Conservation (phyloP, 176 grass and related monocot species). For the Oryza glumipatula region DNA sequence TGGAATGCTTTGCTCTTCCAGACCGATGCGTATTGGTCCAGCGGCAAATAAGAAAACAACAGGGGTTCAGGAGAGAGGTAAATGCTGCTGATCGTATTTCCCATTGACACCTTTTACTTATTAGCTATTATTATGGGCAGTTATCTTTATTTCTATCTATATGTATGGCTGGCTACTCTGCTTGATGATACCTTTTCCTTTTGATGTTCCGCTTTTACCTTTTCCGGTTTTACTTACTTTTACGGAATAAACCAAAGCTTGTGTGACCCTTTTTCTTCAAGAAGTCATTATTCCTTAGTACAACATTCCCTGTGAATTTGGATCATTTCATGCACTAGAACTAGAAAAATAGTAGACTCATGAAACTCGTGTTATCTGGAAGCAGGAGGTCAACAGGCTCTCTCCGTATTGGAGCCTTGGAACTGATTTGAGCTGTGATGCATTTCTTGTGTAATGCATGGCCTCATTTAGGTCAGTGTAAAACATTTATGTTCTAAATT, state of each 20-base stretch:
- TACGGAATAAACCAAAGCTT: constrained; percentile 50
- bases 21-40: constrained; percentile 89
- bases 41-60: constrained; percentile 81
- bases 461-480: constrained; percentile 86
- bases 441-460: constrained; percentile 79
- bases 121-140: neutral
- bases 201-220: constrained; percentile 9
- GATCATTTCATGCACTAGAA: constrained; percentile 65
- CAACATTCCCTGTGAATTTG: constrained; percentile 62
- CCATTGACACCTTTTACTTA: neutral
- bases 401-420: constrained; percentile 61
- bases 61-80: constrained; percentile 84
- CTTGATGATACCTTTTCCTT: constrained; percentile 23
- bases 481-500: constrained; percentile 71
- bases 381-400: constrained; percentile 88
- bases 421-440: constrained; percentile 82
- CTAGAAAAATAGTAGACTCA: constrained; percentile 69
- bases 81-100: constrained; percentile 1
- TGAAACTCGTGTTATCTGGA: constrained; percentile 91
- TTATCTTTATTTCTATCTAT: constrained; percentile 23
- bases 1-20: constrained; percentile 85
- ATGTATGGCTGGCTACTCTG: constrained; percentile 14
- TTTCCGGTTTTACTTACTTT: constrained; percentile 26
- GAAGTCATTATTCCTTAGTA: constrained; percentile 42
- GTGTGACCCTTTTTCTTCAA: constrained; percentile 37